Percentiles rank a stretch among this genome's conserved stretches.
These are phyloP conservation scores for Nicotiana tomentosiformis DNA, from an alignment of 257 asterid genomes.

Conservation along the genomic window DNA sequence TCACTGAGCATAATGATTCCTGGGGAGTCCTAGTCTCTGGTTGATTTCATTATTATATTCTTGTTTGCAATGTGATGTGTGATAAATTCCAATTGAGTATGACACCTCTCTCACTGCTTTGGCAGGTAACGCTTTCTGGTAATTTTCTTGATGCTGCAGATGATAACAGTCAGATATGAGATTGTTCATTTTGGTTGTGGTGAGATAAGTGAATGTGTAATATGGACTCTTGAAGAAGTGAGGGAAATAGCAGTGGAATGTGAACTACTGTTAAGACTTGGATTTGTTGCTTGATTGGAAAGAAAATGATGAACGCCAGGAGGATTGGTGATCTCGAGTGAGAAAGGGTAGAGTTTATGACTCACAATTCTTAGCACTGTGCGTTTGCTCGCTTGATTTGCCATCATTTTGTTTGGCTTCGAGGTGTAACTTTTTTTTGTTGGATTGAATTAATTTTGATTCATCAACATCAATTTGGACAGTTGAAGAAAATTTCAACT, in stretches of 20 bases:
- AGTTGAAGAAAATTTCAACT: too few relatives aligned
- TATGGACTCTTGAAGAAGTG: neutral
- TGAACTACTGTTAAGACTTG: neutral
- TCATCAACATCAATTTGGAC: too few relatives aligned
- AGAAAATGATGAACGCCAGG: too few relatives aligned
- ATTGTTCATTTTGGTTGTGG: neutral
- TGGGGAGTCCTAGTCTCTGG: neutral
- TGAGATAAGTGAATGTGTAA: neutral
- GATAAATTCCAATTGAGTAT: neutral
- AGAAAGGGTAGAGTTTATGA: too few relatives aligned
- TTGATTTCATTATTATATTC: neutral
- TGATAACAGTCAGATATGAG: neutral
- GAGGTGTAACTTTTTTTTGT: too few relatives aligned
- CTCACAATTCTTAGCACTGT: too few relatives aligned
- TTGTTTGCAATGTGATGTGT: neutral
- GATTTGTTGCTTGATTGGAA: too few relatives aligned
- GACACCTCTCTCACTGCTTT: neutral
- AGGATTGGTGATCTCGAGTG: too few relatives aligned
- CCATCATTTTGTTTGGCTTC: too few relatives aligned
- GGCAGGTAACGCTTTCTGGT: constrained; percentile 61
- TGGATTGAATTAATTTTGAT: too few relatives aligned
- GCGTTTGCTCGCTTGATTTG: too few relatives aligned
- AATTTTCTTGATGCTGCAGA: constrained; percentile 56
- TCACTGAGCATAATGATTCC: neutral
- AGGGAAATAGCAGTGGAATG: neutral